Percentiles rank a stretch among this genome's conserved stretches.
Conservation (phyloP, 83 land plant species). For the Isoetes engelmannii region DNA sequence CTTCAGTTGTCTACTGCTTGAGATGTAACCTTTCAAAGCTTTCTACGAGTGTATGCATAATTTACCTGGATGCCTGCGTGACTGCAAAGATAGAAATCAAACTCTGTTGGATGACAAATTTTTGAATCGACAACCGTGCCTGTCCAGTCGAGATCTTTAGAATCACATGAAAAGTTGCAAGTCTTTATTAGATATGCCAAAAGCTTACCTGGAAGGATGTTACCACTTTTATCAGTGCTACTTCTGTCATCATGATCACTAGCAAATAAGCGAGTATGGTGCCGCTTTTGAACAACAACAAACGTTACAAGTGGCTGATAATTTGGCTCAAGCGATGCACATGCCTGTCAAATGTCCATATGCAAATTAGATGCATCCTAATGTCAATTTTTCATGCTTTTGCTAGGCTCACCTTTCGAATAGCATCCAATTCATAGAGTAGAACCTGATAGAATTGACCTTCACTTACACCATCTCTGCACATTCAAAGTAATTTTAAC, state of each 20-base stretch:
- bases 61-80: slow-evolving; percentile 48
- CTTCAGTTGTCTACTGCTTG: background rate
- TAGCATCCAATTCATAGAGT: slow-evolving; percentile 88
- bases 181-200: too few species aligned
- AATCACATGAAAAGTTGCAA: too few species aligned
- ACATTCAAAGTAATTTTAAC: slow-evolving; percentile 14
- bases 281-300: slow-evolving; percentile 94
- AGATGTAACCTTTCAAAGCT: background rate
- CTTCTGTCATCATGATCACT: slow-evolving; percentile 60
- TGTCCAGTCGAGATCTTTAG: background rate
- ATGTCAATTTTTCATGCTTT: too few species aligned
- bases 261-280: slow-evolving; percentile 89
- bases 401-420: slow-evolving; percentile 57
- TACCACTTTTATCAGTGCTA: slow-evolving; percentile 78
- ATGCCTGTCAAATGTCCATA: slow-evolving; percentile 42
- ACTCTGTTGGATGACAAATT: slow-evolving; percentile 56
- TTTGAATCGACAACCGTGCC: slow-evolving; percentile 66
- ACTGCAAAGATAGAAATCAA: slow-evolving; percentile 65
- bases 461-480: slow-evolving; percentile 98
- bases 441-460: slow-evolving; percentile 97
- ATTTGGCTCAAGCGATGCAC: slow-evolving; percentile 81
- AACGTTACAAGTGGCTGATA: slow-evolving; percentile 96
- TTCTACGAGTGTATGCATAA: background rate
- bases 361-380: too few species aligned
- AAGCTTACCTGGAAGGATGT: slow-evolving; percentile 70